A percentile compares a stretch with the other conserved stretches of the same genome.
Conservation (phyloP, 768 basidiomycete genomes). For the Rhizopogon vinicolor region DNA sequence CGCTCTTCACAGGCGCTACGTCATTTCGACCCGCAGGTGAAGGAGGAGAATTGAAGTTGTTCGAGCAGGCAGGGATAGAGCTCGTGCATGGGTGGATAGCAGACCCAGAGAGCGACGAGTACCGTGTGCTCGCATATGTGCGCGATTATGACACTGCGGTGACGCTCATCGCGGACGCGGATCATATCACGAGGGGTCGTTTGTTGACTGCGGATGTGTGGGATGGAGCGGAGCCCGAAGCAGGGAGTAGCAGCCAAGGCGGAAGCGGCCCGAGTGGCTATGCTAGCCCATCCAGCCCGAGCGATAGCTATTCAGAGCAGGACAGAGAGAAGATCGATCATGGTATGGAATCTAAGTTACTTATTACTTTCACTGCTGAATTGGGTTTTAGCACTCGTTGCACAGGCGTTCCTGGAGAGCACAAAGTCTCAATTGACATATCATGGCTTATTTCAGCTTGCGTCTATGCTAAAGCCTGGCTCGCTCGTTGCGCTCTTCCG, state of each 20-base stretch:
- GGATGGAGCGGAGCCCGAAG: conserved; percentile 2
- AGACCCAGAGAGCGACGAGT: conserved; percentile 48
- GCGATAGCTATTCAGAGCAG: conserved; percentile 39
- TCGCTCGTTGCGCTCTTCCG: conserved; percentile 86
- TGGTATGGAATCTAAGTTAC: conserved; percentile 44
- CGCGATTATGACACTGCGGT: conserved; percentile 75
- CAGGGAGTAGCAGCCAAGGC: conserved; percentile 3
- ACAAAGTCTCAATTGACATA: conserved; percentile 86
- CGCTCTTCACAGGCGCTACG: conserved; percentile 66
- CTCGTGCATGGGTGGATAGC: conserved; percentile 84
- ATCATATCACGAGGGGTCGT: conserved; percentile 61
- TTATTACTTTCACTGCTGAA: neutral
- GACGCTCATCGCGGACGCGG: conserved; percentile 73
- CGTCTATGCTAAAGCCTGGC: conserved; percentile 39
- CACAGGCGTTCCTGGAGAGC: conserved; percentile 63
- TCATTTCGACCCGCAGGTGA: conserved; percentile 62
- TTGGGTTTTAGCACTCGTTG: conserved; percentile 48
- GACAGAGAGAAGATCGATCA: conserved; percentile 63
- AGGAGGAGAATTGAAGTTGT: conserved; percentile 80
- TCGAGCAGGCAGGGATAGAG: conserved; percentile 73
- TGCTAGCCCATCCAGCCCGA: conserved; percentile 2
- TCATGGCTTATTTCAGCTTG: conserved; percentile 79
- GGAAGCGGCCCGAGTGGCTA: conserved; percentile 4
- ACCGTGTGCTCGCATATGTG: conserved; percentile 42
- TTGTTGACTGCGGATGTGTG: conserved; percentile 44